These are phyloP conservation scores for Penicillium glabrum DNA, from an alignment of 2,329 filamentous ascomycete genomes.

Conservation along the genomic window DNA sequence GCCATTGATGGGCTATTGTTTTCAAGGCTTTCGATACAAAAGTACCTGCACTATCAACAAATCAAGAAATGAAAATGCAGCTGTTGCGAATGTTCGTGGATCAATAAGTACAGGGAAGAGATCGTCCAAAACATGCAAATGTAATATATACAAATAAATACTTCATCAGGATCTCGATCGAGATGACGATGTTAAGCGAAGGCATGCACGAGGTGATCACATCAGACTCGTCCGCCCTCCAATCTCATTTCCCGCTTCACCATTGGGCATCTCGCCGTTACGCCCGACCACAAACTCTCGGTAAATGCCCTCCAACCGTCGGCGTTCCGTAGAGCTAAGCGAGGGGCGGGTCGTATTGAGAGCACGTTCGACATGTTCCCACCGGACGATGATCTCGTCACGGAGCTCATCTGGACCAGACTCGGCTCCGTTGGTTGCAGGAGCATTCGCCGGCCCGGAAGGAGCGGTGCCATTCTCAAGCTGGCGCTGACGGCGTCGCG, in stretches of 20 bases:
- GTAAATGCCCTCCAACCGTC: slow-evolving; percentile 77
- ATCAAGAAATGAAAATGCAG: neutral
- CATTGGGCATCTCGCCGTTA: slow-evolving; percentile 93
- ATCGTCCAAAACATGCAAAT: neutral
- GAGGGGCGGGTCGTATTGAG: slow-evolving; percentile 76
- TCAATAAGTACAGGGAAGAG: neutral
- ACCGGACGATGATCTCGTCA: slow-evolving; percentile 77
- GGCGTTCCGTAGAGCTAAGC: slow-evolving; percentile 76
- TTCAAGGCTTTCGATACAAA: too few species aligned
- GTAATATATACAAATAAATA: slow-evolving; percentile 21
- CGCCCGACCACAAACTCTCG: slow-evolving; percentile 87
- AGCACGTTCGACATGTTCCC: slow-evolving; percentile 78
- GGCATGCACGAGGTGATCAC: slow-evolving; percentile 48
- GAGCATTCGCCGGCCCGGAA: slow-evolving; percentile 5
- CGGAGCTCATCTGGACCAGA: slow-evolving; percentile 32
- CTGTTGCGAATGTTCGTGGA: neutral
- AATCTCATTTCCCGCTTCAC: slow-evolving; percentile 87
- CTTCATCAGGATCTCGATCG: neutral
- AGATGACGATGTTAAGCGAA: neutral
- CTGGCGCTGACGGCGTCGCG: slow-evolving; percentile 63
- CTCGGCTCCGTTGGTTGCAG: slow-evolving; percentile 24
- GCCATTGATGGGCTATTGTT: neutral
- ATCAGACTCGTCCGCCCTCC: slow-evolving; percentile 92
- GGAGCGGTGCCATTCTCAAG: slow-evolving; percentile 39
- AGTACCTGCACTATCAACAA: neutral